Evolutionary conservation across 2,329 filamentous ascomycete species (phyloP), one percentile per base, ranked within the genome.

Genomic region (Myriangium duriaei): DNA sequence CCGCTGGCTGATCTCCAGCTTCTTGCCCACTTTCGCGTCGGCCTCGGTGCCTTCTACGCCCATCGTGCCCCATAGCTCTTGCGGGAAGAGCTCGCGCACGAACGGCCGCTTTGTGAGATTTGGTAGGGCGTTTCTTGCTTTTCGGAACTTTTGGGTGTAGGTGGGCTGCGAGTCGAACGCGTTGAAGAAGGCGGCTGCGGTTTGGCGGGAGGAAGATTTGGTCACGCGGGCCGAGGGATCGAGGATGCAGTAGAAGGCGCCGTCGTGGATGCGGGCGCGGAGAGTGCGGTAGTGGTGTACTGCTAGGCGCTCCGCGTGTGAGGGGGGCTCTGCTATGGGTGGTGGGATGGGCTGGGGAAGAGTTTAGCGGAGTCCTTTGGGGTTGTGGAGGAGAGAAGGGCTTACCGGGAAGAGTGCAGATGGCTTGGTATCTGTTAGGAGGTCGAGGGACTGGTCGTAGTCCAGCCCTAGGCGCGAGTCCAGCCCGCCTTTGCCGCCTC

Each of bases 161-260:
- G 71, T 74, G 28, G 70, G 69, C 55, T 76, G 76, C 39, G 71
- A 71, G 30, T 68, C 64, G 49, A 79, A 79, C 2, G 74, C 71
- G 51, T 79, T 71, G 49, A 76, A 71, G 13, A 65, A 64, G 2
- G 58, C 59, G 9, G 17, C 15, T n/a, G 21, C n/a, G 21, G 7
- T 7, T 7, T 26, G 21, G 21, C n/a, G n/a, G 7, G 21, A 26
- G 7, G 21, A 7, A 1, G 43, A 34, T 46, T 67, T 51, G 44
- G 56, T 52, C 45, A 50, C 63, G 53, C 49, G 62, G 58, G 48
- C 61, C 40, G 64, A 61, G 51, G 69, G 59, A 42, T 61, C 66
- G 4, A 74, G 59, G 12, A 71, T 62, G 0, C 69, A 68, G 55
- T 74, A 78, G 44, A 74, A 68, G 0, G 74, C 71, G 1, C 74